These are phyloP conservation scores for Fusarium avenaceum DNA, from an alignment of 2,329 filamentous ascomycete genomes.

Conservation along the genomic window DNA sequence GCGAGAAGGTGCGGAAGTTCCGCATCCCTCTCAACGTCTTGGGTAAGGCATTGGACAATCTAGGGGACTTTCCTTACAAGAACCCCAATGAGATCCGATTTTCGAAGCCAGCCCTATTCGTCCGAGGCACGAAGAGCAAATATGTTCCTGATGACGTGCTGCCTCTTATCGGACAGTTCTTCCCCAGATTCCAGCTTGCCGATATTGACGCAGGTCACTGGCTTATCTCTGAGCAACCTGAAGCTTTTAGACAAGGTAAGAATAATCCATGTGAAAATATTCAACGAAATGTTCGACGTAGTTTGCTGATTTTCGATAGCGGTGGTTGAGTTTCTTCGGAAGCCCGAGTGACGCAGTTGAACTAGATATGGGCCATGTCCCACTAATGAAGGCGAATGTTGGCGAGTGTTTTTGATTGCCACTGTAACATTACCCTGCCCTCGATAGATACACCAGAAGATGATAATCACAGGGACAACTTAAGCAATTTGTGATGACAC, in stretches of 20 bases:
- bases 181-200: constrained; percentile 79
- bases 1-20: constrained; percentile 74
- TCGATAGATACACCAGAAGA: constrained; percentile 16
- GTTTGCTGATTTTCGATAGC: constrained; percentile 55
- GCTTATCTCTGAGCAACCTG: constrained; percentile 89
- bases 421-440: constrained; percentile 19
- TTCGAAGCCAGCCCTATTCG: constrained; percentile 82
- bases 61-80: constrained; percentile 91
- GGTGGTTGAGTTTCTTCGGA: constrained; percentile 73
- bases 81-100: constrained; percentile 77
- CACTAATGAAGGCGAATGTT: constrained; percentile 24
- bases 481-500: background rate
- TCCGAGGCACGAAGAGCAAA: constrained; percentile 80
- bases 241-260: constrained; percentile 80
- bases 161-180: constrained; percentile 84
- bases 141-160: constrained; percentile 86
- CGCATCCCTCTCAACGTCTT: constrained; percentile 83
- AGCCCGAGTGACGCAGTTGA: constrained; percentile 58
- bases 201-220: constrained; percentile 88
- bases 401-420: constrained; percentile 8
- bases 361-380: constrained; percentile 12
- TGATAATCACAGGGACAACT: background rate
- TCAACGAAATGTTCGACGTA: no score
- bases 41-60: constrained; percentile 74
- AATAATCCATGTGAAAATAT: background rate